phyloP scores from a whole-genome alignment of 2,329 filamentous ascomycete genomes.

The Fusarium concolor region DNA sequence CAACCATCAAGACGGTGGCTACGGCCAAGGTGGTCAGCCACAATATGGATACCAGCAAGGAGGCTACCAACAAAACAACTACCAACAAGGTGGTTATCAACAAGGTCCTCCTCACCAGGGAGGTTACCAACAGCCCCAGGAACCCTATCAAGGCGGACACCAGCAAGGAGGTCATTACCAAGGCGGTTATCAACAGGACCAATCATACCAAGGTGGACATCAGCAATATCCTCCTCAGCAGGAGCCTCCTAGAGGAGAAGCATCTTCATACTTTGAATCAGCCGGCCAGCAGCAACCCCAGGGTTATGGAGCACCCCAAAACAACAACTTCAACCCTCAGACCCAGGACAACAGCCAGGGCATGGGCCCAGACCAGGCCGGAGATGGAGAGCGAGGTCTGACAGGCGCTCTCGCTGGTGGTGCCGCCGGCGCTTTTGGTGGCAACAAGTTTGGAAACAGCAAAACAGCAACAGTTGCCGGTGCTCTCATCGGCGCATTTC shows the following conservation, averaged over 20 bases:
- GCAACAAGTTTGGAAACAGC: constrained; percentile 1
- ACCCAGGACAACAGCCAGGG: neutral
- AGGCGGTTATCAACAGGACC: neutral
- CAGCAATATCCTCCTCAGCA: neutral
- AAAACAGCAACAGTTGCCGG: neutral
- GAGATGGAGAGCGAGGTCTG: neutral
- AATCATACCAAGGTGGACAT: neutral
- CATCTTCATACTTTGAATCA: neutral
- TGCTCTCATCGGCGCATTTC: neutral
- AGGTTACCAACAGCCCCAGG: neutral
- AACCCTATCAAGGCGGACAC: neutral
- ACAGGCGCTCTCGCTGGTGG: neutral
- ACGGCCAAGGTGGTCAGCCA: neutral
- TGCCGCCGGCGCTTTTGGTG: neutral
- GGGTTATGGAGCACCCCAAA: neutral
- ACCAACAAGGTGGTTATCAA: neutral
- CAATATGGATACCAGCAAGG: neutral
- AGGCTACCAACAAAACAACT: neutral
- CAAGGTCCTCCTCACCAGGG: neutral
- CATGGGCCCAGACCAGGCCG: neutral
- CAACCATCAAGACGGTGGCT: neutral
- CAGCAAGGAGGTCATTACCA: neutral
- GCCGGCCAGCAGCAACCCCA: neutral
- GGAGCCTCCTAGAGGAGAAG: neutral
- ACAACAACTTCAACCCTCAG: too few species aligned